Evolutionary conservation across 2,329 filamentous ascomycete species (phyloP).

Genomic region (Daldinia eschscholtzii): DNA sequence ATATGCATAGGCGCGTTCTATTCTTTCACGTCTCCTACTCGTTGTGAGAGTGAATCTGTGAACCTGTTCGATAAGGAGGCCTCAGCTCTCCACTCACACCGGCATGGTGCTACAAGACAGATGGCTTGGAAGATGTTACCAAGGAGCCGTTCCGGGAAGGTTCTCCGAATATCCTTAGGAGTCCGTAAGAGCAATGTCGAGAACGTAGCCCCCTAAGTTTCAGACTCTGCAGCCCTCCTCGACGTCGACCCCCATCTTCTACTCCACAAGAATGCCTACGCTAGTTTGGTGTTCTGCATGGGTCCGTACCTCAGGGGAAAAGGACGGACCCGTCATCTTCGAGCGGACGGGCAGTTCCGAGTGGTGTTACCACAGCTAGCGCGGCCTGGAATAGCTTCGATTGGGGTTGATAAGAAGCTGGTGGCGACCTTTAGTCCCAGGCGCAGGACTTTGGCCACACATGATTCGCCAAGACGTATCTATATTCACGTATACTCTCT

Average conservation of each 20-base stretch:
- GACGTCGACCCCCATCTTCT: constrained; percentile 24
- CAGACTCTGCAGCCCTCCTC: constrained; percentile 31
- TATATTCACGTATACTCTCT: constrained; percentile 11
- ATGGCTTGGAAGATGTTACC: constrained; percentile 17
- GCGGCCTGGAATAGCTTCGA: constrained; percentile 3
- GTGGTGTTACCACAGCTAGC: constrained; percentile 14
- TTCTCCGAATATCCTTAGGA: constrained; percentile 14
- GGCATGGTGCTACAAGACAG: constrained; percentile 19
- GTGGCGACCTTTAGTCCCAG: neutral
- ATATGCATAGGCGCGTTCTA: constrained; percentile 21
- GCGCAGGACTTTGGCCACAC: neutral
- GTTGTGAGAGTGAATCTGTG: constrained; percentile 7
- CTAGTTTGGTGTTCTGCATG: constrained; percentile 21
- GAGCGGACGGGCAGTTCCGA: constrained; percentile 20
- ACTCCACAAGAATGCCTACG: constrained; percentile 26
- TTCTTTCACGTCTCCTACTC: constrained; percentile 18
- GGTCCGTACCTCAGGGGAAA: constrained; percentile 9
- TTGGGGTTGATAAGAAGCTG: neutral
- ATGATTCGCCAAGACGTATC: neutral
- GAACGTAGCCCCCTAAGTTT: constrained; percentile 39
- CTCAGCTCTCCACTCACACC: constrained; percentile 28
- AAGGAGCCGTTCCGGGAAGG: constrained; percentile 17
- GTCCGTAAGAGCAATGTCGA: constrained; percentile 10
- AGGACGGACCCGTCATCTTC: constrained; percentile 23
- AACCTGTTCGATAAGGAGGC: constrained; percentile 15